A percentile compares a stretch with the other conserved stretches of the same genome.
Evolutionary conservation across 2,329 filamentous ascomycete genomes (phyloP).

Genomic region (Diplodia sapinea): DNA sequence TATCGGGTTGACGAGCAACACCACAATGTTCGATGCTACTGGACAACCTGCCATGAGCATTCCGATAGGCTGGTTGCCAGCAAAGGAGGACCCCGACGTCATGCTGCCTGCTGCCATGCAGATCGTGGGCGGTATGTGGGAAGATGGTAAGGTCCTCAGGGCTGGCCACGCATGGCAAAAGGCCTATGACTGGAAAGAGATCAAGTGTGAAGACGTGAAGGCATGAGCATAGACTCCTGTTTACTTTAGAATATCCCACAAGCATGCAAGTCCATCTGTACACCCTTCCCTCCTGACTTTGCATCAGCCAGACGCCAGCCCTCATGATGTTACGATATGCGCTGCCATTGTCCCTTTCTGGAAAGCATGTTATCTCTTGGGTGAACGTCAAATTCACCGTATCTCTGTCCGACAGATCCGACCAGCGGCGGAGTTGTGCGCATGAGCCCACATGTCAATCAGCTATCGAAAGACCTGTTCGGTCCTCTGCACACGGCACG

Average conservation of each 20-base stretch:
- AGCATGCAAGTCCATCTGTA: not conserved
- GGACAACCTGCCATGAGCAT: conserved; percentile 43
- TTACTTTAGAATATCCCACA: not conserved
- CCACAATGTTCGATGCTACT: conserved; percentile 42
- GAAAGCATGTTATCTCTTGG: conserved; percentile 11
- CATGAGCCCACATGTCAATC: not conserved
- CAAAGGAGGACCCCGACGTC: conserved; percentile 36
- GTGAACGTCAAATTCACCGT: not conserved
- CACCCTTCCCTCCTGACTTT: not conserved
- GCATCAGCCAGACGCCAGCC: not conserved
- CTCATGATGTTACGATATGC: not conserved
- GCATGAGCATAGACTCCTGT: not conserved
- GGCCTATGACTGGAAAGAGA: conserved; percentile 39
- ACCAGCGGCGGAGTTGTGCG: not conserved
- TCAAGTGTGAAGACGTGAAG: conserved; percentile 10
- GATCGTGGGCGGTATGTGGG: conserved; percentile 46
- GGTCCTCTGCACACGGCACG: not conserved
- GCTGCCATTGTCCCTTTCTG: not conserved
- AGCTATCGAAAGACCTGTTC: not conserved
- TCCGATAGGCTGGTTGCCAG: conserved; percentile 39
- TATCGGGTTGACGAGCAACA: conserved; percentile 40
- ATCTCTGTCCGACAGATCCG: too few species aligned
- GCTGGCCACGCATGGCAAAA: conserved; percentile 42
- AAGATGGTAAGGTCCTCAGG: conserved; percentile 44
- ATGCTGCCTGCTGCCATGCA: conserved; percentile 49